Conservation (phyloP, 441 rosid species). For the Gossypium davidsonii region DNA sequence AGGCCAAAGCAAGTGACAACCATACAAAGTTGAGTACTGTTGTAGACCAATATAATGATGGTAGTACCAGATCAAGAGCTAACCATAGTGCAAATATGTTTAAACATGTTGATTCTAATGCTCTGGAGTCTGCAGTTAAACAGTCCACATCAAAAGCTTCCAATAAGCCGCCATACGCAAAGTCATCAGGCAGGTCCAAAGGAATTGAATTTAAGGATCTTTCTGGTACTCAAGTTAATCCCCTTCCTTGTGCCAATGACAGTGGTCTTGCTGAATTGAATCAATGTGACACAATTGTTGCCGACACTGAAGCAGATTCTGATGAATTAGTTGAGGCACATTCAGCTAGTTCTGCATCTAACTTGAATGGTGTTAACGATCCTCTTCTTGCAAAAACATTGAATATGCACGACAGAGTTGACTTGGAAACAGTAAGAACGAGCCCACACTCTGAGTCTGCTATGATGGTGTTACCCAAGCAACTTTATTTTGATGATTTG, state of each 20-base stretch:
- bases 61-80: conserved; percentile 14
- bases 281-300: conserved; percentile 14
- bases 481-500: conserved; percentile 41
- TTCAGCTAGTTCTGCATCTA: conserved; percentile 27
- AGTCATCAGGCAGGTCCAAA: conserved; percentile 20
- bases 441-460: conserved; percentile 23
- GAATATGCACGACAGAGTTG: conserved; percentile 12
- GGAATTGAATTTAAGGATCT: conserved; percentile 21
- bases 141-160: conserved; percentile 11
- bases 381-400: conserved; percentile 7
- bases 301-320: conserved; percentile 14
- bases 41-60: conserved; percentile 15
- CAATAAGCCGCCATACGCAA: conserved; percentile 6
- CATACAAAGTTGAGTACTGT: conserved; percentile 6
- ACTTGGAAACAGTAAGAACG: conserved; percentile 22
- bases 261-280: conserved; percentile 10
- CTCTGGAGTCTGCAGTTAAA: conserved; percentile 1
- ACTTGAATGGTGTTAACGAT: conserved; percentile 16
- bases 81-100: neutral
- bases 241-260: conserved; percentile 18
- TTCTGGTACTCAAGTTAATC: conserved; percentile 14
- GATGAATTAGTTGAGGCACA: conserved; percentile 10
- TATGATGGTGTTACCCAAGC: conserved; percentile 35
- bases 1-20: neutral
- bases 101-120: conserved; percentile 3